These are phyloP conservation scores for Termitomyces sp. DNA, from an alignment of 768 basidiomycete genomes.

Conservation along the genomic window DNA sequence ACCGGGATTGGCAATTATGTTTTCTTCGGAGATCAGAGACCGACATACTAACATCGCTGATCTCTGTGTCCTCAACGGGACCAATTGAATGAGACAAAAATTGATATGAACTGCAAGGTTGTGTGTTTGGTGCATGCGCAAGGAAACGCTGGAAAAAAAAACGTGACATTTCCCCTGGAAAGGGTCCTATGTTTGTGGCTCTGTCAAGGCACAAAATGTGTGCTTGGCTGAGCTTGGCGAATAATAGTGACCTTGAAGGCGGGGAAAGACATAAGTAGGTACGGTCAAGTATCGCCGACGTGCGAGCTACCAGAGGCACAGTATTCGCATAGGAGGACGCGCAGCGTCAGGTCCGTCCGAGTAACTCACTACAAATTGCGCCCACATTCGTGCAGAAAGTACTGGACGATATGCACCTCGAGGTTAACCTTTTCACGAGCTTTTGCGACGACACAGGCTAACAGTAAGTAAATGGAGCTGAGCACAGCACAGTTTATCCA, in stretches of 20 bases:
- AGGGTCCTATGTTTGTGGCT: neutral
- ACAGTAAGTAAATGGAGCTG: neutral
- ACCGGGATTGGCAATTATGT: neutral
- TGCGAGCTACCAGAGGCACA: neutral
- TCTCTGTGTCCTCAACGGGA: neutral
- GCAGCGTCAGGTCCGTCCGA: neutral
- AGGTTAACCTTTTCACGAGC: neutral
- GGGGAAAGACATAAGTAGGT: neutral
- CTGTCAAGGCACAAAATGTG: neutral
- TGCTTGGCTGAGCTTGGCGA: neutral
- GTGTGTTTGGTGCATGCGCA: neutral
- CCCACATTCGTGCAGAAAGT: neutral
- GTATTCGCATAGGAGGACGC: neutral
- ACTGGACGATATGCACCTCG: no score
- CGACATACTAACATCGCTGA: neutral
- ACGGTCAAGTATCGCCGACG: neutral
- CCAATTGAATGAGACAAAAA: neutral
- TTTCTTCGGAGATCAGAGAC: neutral
- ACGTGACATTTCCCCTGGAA: no score
- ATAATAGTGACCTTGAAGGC: neutral
- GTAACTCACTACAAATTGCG: neutral
- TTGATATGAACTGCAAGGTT: no score
- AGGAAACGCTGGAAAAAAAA: no score
- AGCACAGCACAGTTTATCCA: neutral
- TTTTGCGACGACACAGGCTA: neutral